These are phyloP conservation scores for Fusarium circinatum DNA, from an alignment of 2,329 filamentous ascomycete genomes.

Conservation along the genomic window DNA sequence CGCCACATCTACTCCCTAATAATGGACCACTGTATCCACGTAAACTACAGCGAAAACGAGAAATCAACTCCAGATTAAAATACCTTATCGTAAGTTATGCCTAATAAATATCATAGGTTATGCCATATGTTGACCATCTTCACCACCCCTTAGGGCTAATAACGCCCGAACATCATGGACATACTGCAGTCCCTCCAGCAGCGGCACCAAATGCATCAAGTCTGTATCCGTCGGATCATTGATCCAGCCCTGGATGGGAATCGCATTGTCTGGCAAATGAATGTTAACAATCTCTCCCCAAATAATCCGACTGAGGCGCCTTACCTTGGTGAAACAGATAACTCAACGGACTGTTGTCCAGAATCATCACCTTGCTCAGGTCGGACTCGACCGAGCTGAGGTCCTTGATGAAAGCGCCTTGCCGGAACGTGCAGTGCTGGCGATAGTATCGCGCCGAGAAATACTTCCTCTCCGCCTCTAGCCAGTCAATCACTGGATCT, in stretches of 20 bases:
- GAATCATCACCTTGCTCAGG: constrained; percentile 96
- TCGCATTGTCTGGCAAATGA: constrained; percentile 84
- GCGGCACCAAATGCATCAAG: constrained; percentile 88
- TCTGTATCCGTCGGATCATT: constrained; percentile 98
- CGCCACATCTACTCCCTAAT: constrained; percentile 11
- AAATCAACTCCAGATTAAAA: constrained; percentile 24
- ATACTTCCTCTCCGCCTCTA: constrained; percentile 96
- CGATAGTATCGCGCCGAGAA: constrained; percentile 94
- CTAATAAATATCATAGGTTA: constrained; percentile 36
- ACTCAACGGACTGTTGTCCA: constrained; percentile 97
- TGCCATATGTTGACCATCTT: constrained; percentile 72
- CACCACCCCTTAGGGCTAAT: constrained; percentile 87
- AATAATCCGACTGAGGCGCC: neutral
- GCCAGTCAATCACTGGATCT: constrained; percentile 98
- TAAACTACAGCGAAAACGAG: constrained; percentile 13
- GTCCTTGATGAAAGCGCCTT: constrained; percentile 98
- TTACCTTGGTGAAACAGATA: constrained; percentile 98
- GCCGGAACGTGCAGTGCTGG: constrained; percentile 95
- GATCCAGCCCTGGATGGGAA: constrained; percentile 99
- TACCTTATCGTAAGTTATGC: constrained; percentile 22
- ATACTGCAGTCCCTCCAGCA: constrained; percentile 95
- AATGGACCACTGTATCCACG: constrained; percentile 8
- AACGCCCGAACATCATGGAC: constrained; percentile 94
- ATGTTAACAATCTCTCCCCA: constrained; percentile 6
- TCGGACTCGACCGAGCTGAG: constrained; percentile 95